Conservation (phyloP, 495 filamentous ascomycete species). For the Monascus purpureus region DNA sequence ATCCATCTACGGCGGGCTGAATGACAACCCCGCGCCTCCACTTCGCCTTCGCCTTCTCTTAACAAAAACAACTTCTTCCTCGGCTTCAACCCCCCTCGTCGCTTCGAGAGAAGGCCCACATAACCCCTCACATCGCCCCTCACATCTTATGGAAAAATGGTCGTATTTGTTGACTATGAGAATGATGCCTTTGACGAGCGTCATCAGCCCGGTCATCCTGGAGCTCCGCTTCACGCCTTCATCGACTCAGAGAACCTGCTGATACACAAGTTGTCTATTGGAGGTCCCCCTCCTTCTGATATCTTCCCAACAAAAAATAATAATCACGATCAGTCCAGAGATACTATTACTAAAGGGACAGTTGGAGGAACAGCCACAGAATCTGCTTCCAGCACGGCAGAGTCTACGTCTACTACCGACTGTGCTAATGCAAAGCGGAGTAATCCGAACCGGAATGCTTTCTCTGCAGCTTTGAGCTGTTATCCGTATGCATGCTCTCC, state of each 20-base stretch:
- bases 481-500: conserved; percentile 91
- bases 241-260: conserved; percentile 10
- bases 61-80: no score
- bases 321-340: no score
- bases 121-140: no score
- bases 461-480: conserved; percentile 69
- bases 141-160: conserved; percentile 23
- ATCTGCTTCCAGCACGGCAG: neutral
- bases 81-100: no score
- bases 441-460: conserved; percentile 52
- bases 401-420: neutral
- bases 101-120: no score
- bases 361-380: no score
- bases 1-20: no score
- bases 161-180: conserved; percentile 34
- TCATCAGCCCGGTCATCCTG: conserved; percentile 6
- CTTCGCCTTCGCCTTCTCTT: no score
- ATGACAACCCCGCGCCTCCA: no score
- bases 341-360: no score
- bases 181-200: conserved; percentile 17
- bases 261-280: conserved; percentile 13
- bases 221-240: conserved; percentile 8
- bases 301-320: neutral
- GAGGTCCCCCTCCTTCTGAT: conserved; percentile 4
- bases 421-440: conserved; percentile 15